Conservation (phyloP, 2,329 filamentous ascomycete species). For the Aspergillus piperis region DNA sequence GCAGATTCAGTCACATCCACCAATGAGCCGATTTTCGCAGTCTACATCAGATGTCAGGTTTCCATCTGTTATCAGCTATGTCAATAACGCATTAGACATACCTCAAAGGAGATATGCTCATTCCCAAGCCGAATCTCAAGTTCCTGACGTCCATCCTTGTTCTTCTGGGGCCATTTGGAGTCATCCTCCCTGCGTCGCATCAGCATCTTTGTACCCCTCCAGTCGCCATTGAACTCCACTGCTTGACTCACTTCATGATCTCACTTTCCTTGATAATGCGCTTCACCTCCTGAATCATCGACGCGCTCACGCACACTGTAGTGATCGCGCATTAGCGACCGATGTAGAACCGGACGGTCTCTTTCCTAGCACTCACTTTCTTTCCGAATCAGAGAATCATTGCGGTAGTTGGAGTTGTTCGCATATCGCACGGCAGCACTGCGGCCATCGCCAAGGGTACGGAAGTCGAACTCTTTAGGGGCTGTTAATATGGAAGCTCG, state of each 20-base stretch:
- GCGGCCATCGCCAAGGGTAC: constrained; percentile 85
- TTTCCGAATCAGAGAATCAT: constrained; percentile 98
- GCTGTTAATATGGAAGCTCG: constrained; percentile 27
- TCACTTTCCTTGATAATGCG: constrained; percentile 96
- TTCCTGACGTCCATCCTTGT: constrained; percentile 97
- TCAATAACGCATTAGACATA: constrained; percentile 37
- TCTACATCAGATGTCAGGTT: constrained; percentile 55
- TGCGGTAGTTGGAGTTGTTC: constrained; percentile 99
- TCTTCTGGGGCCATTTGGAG: constrained; percentile 98
- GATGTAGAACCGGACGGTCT: constrained; percentile 5
- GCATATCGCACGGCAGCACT: constrained; percentile 95
- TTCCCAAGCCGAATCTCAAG: constrained; percentile 90
- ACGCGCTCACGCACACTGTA: constrained; percentile 90
- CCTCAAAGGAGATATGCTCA: constrained; percentile 98
- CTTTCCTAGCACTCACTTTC: constrained; percentile 71
- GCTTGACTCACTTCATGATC: constrained; percentile 77
- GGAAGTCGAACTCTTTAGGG: constrained; percentile 85
- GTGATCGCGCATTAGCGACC: constrained; percentile 20
- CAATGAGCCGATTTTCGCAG: constrained; percentile 94
- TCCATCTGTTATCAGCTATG: neutral
- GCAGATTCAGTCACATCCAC: constrained; percentile 96
- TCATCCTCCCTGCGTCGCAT: constrained; percentile 77
- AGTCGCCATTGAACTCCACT: neutral
- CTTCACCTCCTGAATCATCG: constrained; percentile 91
- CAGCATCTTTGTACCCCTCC: constrained; percentile 13